A percentile compares a stretch with the other conserved stretches of the same genome.
Evolutionary conservation across 345 rosid species (phyloP).

Genomic region (Euphorbia peplus): DNA sequence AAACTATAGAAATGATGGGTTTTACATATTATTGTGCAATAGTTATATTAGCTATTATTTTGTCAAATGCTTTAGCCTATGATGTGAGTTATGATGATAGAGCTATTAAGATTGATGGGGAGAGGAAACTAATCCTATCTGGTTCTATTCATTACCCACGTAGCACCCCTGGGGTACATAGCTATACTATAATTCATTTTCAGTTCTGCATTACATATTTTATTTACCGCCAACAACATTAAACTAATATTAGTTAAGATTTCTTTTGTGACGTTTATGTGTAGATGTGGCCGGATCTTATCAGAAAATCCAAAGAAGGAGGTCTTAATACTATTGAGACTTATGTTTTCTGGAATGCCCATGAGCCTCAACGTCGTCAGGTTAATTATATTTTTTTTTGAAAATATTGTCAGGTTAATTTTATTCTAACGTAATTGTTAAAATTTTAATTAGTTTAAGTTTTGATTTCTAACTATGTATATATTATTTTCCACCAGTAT

Average conservation of each 20-base stretch:
- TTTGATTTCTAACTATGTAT: too few relatives aligned
- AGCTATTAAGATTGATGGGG: conserved; percentile 15
- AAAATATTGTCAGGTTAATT: too few relatives aligned
- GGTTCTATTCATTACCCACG: conserved; percentile 23
- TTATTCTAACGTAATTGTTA: background rate
- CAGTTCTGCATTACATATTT: background rate
- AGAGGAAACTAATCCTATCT: conserved; percentile 11
- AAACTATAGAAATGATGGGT: background rate
- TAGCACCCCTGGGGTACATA: conserved; percentile 22
- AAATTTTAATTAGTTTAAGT: background rate
- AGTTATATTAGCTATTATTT: conserved; percentile 1
- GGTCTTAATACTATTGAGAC: conserved; percentile 27
- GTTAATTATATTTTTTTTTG: too few relatives aligned
- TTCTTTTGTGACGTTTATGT: too few relatives aligned
- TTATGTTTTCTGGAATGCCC: conserved; percentile 27
- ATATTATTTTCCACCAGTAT: conserved; percentile 9
- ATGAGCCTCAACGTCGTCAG: conserved; percentile 19
- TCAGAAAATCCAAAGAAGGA: conserved; percentile 21
- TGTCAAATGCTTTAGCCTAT: background rate
- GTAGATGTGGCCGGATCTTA: conserved; percentile 25
- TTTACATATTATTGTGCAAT: background rate
- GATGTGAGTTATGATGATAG: conserved; percentile 7
- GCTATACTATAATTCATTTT: too few relatives aligned
- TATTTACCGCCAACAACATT: too few relatives aligned
- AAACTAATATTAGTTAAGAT: too few relatives aligned